phyloP scores from a whole-genome alignment of 176 grass and related monocot species.

The Juncus effusus region DNA sequence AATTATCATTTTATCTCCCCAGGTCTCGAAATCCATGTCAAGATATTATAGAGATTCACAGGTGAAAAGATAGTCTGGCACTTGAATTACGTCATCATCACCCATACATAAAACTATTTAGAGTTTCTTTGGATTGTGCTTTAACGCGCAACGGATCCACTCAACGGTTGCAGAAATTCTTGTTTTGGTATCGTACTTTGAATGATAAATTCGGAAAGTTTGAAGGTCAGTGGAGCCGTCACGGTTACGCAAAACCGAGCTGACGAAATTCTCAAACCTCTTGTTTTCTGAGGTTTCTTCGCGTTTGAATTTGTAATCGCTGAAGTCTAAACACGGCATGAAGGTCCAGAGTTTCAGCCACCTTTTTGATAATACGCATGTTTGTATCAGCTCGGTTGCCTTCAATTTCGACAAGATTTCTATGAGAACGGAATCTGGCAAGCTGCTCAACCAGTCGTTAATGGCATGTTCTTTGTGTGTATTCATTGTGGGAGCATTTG shows the following conservation, averaged over 20 bases:
- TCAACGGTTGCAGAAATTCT: too few relatives aligned
- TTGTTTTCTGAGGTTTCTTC: not conserved
- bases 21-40: not conserved
- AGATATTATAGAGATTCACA: slow-evolving; percentile 10
- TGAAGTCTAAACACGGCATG: not conserved
- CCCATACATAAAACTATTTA: not conserved
- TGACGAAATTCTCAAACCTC: not conserved
- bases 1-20: not conserved
- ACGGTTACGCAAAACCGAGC: not conserved
- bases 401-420: not conserved
- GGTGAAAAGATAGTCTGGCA: not conserved
- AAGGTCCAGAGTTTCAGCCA: slow-evolving; percentile 9
- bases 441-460: not conserved
- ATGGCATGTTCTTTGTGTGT: too few relatives aligned
- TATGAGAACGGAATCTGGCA: not conserved
- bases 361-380: not conserved
- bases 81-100: not conserved
- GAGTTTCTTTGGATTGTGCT: not conserved
- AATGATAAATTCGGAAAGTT: not conserved
- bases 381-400: not conserved
- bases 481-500: too few relatives aligned
- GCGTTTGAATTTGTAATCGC: not conserved
- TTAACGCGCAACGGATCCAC: not conserved
- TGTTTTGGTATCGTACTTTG: not conserved
- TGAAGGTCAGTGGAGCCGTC: not conserved